Base-by-base conservation (phyloP, 2,329 filamentous ascomycete species). In the Stagonosporopsis chrysanthemi region DNA sequence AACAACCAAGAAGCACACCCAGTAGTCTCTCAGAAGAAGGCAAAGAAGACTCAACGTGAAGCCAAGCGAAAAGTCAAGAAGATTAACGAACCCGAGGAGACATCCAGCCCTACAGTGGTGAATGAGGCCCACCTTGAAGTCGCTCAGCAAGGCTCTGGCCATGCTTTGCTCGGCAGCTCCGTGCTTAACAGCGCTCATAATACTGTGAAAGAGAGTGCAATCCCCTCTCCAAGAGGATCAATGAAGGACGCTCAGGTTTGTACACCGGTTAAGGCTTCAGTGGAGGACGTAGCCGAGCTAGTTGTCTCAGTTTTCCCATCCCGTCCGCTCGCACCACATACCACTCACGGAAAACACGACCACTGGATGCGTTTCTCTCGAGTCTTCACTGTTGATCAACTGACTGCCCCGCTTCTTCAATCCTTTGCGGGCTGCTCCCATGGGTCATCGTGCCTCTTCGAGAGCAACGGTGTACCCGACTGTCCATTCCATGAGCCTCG, bases 401-500 rank as follows among this genome's bases (percentile, higher is more conserved):
- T 68, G 15, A 62, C 56, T 14, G 24, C 19, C 11, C 64, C 66
- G 17, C 33, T 26, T 14, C 40, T 52, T 2, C n/a, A 56, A 26
- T 35, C 42, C 4, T 58, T 19, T 8, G 28, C 46, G 9, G 41
- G 39, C 0, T 65, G 56, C 17, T 33, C 55, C 24, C 58, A 60
- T n/a, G 54, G 26, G 2, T 57, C 42, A 15, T 52, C 51, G 11
- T 70, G 68, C 41, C 22, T 31, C 1, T 70, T 64, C 35, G 60
- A 67, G 33, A 44, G 35, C 12, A 58, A 59, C 5, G 42, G 26
- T n/a, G 45, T 63, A 3, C 31, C 24, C 0, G 66, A 72, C 33
- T 72, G 69, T 44, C 71, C 66, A 7, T 66, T 63, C 28, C 66
- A 71, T 36, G 41, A 60, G 23, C 57, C 65, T 12, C 58, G 63